Conservation (phyloP, 2,329 filamentous ascomycete species). For the Nakataea oryzae region DNA sequence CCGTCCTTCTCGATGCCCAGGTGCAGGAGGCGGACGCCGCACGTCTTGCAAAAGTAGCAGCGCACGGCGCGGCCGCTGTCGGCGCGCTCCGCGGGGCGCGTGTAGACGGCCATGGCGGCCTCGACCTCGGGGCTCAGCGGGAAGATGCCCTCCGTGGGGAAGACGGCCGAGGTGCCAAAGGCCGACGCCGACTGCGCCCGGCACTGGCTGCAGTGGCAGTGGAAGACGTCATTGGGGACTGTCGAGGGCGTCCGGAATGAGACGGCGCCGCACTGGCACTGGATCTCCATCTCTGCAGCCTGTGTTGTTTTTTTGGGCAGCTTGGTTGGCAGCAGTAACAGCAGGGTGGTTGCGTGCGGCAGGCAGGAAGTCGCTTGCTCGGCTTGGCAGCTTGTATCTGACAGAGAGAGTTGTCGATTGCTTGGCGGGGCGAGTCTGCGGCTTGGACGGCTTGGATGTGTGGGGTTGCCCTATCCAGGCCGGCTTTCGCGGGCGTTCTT, state of each 20-base stretch:
- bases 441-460: too few species aligned
- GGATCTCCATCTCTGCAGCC: slow-evolving; percentile 36
- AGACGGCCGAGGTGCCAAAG: slow-evolving; percentile 10
- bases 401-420: neutral
- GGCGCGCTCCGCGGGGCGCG: slow-evolving; percentile 4
- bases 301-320: neutral
- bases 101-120: slow-evolving; percentile 4
- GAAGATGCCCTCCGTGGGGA: slow-evolving; percentile 5
- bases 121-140: slow-evolving; percentile 4
- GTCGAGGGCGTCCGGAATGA: slow-evolving; percentile 50
- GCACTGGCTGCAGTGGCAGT: slow-evolving; percentile 62
- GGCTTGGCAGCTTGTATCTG: neutral
- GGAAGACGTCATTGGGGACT: slow-evolving; percentile 53
- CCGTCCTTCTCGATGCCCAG: slow-evolving; percentile 27
- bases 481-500: neutral
- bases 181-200: slow-evolving; percentile 50
- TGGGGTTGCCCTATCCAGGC: neutral
- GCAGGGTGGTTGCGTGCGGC: too few species aligned
- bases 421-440: neutral
- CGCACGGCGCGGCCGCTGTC: slow-evolving; percentile 7
- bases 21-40: slow-evolving; percentile 36
- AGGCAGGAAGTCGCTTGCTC: neutral
- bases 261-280: slow-evolving; percentile 56
- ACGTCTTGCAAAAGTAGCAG: slow-evolving; percentile 18
- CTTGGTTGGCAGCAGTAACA: too few species aligned